Evolutionary conservation across 2,329 filamentous ascomycete genomes (phyloP).

Genomic region (Verticillium isaacii): DNA sequence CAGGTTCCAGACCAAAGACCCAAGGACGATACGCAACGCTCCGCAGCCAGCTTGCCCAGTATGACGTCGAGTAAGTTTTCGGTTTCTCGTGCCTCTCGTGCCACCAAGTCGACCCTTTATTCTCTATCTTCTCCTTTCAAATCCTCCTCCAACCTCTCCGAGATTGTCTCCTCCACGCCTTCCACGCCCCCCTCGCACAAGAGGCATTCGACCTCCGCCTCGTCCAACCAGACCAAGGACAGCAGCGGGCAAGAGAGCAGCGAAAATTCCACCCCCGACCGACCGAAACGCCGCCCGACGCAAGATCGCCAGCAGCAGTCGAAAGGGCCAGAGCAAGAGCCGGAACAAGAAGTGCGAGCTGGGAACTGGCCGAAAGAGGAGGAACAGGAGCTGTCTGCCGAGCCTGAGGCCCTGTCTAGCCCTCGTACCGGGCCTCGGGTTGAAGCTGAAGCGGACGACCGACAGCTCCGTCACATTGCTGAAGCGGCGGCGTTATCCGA

Average conservation of each 20-base stretch:
- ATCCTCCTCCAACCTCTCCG: conserved; percentile 10
- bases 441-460: not conserved
- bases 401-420: not conserved
- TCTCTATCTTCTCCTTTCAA: conserved; percentile 26
- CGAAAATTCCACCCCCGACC: conserved; percentile 3
- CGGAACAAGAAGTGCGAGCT: not conserved
- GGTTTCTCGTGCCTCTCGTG: conserved; percentile 22
- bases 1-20: not conserved
- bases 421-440: not conserved
- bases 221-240: conserved; percentile 9
- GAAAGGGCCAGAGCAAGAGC: not conserved
- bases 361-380: not conserved
- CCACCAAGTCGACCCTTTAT: conserved; percentile 28
- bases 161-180: conserved; percentile 3
- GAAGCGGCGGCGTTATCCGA: not conserved
- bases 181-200: conserved; percentile 1
- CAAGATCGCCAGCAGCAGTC: not conserved
- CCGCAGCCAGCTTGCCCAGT: conserved; percentile 22
- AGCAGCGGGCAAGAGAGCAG: conserved; percentile 10
- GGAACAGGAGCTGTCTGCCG: not conserved
- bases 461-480: not conserved
- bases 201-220: conserved; percentile 12
- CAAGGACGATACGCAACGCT: not conserved
- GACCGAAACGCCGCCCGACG: conserved; percentile 1
- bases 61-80: conserved; percentile 42